Evolutionary conservation across 371 early-diverging fungal species (phyloP).

Genomic region (Lichtheimia hyalospora): DNA sequence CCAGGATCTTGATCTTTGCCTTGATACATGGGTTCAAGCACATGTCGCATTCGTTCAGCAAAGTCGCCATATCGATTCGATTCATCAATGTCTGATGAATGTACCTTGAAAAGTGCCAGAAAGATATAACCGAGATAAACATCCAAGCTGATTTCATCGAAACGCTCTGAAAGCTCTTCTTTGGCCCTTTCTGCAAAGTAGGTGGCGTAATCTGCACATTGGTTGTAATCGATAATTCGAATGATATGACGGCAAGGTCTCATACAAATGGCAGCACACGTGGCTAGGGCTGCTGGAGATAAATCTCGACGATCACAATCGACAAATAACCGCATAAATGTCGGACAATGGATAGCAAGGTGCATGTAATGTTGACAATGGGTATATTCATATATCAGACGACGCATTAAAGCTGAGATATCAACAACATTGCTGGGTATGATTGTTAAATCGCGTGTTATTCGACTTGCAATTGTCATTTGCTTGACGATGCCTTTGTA

Average conservation of each 20-base stretch:
- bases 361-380: conserved; percentile 28
- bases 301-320: background rate
- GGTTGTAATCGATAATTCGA: conserved; percentile 11
- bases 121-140: conserved; percentile 20
- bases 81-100: conserved; percentile 9
- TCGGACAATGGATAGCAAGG: conserved; percentile 21
- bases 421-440: background rate
- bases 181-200: conserved; percentile 36
- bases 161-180: conserved; percentile 26
- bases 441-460: background rate
- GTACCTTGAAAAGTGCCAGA: conserved; percentile 27
- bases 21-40: conserved; percentile 15
- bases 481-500: conserved; percentile 20
- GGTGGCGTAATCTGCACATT: conserved; percentile 16
- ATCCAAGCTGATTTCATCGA: conserved; percentile 37
- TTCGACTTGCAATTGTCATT: background rate
- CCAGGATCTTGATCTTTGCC: background rate
- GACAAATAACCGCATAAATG: conserved; percentile 22
- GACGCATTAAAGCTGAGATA: conserved; percentile 9
- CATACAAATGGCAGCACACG: conserved; percentile 28
- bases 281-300: conserved; percentile 31
- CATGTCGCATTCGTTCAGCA: conserved; percentile 26
- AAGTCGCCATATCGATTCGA: conserved; percentile 17
- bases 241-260: conserved; percentile 27
- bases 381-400: conserved; percentile 24